phyloP scores from a whole-genome alignment of 2,329 filamentous ascomycete species.

The Pseudogymnoascus sp. region DNA sequence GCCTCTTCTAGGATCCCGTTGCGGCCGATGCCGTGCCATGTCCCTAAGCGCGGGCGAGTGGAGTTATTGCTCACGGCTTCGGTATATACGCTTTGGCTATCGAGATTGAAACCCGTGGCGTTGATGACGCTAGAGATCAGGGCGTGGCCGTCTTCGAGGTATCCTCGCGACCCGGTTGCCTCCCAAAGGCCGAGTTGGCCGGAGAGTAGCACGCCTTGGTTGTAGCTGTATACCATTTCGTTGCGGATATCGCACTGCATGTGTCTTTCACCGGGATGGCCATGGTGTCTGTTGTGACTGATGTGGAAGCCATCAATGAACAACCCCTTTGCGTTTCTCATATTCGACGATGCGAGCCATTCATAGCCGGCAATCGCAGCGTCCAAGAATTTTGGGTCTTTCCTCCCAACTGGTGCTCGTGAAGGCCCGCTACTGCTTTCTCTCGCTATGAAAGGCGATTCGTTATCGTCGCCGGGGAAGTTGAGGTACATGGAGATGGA shows the following conservation, averaged over 20 bases:
- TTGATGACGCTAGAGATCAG: conserved; percentile 65
- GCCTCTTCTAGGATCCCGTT: conserved; percentile 77
- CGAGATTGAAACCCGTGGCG: conserved; percentile 66
- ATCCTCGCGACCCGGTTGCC: conserved; percentile 60
- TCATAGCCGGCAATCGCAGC: conserved; percentile 70
- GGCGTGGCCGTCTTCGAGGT: conserved; percentile 70
- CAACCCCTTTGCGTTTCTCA: conserved; percentile 68
- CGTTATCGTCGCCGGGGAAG: conserved; percentile 72
- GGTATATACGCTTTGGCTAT: conserved; percentile 30
- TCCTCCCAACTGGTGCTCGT: conserved; percentile 29
- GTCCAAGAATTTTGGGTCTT: conserved; percentile 56
- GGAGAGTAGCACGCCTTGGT: conserved; percentile 83
- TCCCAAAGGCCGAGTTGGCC: conserved; percentile 75
- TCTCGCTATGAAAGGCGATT: conserved; percentile 52
- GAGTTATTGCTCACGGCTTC: conserved; percentile 18
- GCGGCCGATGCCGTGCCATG: conserved; percentile 69
- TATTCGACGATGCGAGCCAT: conserved; percentile 72
- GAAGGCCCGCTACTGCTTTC: conserved; percentile 19
- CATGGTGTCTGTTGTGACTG: conserved; percentile 40
- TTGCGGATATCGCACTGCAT: conserved; percentile 71
- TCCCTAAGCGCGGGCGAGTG: conserved; percentile 12
- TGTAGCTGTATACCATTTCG: conserved; percentile 91
- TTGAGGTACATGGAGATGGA: conserved; percentile 84
- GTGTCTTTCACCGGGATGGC: conserved; percentile 29
- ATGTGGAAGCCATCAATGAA: conserved; percentile 90